A percentile compares a stretch with the other conserved stretches of the same genome.
Evolutionary conservation across 1,139 yeast species (phyloP).

Genomic region (Saccharomycopsis hybrid): DNA sequence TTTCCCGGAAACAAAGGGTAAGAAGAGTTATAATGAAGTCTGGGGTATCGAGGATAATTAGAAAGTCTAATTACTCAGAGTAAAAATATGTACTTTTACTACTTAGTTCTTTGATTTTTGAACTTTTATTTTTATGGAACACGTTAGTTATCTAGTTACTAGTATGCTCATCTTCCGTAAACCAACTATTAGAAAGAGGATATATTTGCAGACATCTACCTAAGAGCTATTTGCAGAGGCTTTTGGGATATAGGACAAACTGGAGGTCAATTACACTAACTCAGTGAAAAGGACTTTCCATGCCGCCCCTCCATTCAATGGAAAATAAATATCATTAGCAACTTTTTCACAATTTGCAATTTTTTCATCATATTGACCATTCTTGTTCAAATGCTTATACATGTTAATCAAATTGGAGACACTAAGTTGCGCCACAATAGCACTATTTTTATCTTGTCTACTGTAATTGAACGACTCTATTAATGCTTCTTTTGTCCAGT

Average conservation of each 20-base stretch:
- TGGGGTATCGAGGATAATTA: conserved; percentile 34
- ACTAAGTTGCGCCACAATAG: conserved; percentile 35
- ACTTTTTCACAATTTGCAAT: conserved; percentile 17
- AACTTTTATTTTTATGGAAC: no score
- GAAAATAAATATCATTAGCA: conserved; percentile 16
- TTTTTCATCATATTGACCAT: conserved; percentile 17
- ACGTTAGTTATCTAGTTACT: no score
- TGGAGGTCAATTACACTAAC: no score
- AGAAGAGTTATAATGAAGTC: conserved; percentile 49
- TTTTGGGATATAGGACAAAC: no score
- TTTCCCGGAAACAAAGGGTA: conserved; percentile 81
- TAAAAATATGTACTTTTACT: no score
- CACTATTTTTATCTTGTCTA: conserved; percentile 33
- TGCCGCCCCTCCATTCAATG: conserved; percentile 9
- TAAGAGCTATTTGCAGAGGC: no score
- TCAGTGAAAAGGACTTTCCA: conserved; percentile 13
- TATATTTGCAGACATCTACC: no score
- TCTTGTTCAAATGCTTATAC: conserved; percentile 28
- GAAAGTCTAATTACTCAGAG: no score
- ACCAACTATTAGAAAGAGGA: no score
- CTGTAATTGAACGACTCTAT: conserved; percentile 30
- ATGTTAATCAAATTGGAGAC: conserved; percentile 34
- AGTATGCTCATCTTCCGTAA: no score
- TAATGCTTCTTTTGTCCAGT: conserved; percentile 56
- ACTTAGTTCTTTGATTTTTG: no score